A percentile compares a stretch with the other conserved stretches of the same genome.
phyloP scores from a whole-genome alignment of 495 filamentous ascomycete genomes.

The Neurospora sp. region DNA sequence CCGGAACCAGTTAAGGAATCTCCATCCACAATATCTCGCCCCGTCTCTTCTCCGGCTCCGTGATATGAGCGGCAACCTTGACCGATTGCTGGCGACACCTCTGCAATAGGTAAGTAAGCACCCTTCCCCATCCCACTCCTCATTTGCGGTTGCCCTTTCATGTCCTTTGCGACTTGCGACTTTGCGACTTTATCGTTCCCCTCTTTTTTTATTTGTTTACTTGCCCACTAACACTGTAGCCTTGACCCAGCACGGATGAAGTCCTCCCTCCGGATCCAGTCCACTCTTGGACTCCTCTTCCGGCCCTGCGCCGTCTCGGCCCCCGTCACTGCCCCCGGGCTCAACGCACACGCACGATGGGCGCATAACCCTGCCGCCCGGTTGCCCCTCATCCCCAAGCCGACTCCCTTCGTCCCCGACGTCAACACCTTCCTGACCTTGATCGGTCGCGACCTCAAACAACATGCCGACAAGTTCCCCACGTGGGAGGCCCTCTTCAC shows the following conservation, averaged over 20 bases:
- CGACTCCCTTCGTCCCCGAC: conserved; percentile 81
- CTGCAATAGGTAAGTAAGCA: conserved; percentile 10
- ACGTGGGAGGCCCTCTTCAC: conserved; percentile 85
- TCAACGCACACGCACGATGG: conserved; percentile 21
- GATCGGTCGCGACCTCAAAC: conserved; percentile 76
- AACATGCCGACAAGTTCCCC: conserved; percentile 72
- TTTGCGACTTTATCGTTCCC: neutral
- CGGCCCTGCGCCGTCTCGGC: conserved; percentile 14
- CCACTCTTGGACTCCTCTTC: conserved; percentile 21
- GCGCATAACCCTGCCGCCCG: conserved; percentile 20
- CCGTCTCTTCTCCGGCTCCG: neutral
- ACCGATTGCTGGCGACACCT: conserved; percentile 1
- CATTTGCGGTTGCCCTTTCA: neutral
- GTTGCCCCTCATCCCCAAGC: conserved; percentile 46
- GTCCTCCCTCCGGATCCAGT: conserved; percentile 14
- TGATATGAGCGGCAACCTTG: conserved; percentile 9
- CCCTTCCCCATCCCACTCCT: neutral
- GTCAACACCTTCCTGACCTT: conserved; percentile 77
- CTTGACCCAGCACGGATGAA: conserved; percentile 18
- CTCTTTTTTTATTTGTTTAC: neutral
- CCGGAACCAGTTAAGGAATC: neutral
- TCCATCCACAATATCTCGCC: neutral
- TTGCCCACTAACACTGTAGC: neutral
- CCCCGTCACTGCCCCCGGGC: conserved; percentile 9
- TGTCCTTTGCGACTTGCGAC: neutral